These are phyloP conservation scores for Davidsoniella eucalypti DNA, from an alignment of 2,329 filamentous ascomycete genomes.

Conservation along the genomic window DNA sequence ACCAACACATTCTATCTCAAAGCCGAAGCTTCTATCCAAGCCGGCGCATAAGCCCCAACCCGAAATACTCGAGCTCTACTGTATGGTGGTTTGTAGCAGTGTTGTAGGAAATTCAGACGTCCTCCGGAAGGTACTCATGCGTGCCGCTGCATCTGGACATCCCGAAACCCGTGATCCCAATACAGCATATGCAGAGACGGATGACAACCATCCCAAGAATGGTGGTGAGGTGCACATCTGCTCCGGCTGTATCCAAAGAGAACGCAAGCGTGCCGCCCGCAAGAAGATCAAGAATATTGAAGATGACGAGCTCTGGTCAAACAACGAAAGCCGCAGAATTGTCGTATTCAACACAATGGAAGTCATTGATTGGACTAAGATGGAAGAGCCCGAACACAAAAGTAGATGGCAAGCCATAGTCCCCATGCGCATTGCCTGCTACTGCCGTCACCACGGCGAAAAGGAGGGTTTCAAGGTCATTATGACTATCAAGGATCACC, in stretches of 20 bases:
- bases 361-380: slow-evolving; percentile 61
- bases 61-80: slow-evolving; percentile 65
- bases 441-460: slow-evolving; percentile 87
- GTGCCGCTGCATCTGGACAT: slow-evolving; percentile 28
- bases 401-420: slow-evolving; percentile 64
- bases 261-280: slow-evolving; percentile 75
- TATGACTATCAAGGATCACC: slow-evolving; percentile 77
- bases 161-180: slow-evolving; percentile 18
- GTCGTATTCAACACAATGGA: slow-evolving; percentile 87
- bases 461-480: slow-evolving; percentile 83
- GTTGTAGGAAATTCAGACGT: slow-evolving; percentile 63
- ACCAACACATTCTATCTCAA: slow-evolving; percentile 80
- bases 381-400: slow-evolving; percentile 29
- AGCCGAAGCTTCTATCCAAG: slow-evolving; percentile 77
- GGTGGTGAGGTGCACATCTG: slow-evolving; percentile 93
- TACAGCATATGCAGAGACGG: slow-evolving; percentile 27
- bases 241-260: slow-evolving; percentile 73
- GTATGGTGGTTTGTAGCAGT: slow-evolving; percentile 78
- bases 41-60: slow-evolving; percentile 45
- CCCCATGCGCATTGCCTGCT: slow-evolving; percentile 93
- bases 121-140: slow-evolving; percentile 48
- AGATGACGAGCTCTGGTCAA: slow-evolving; percentile 75
- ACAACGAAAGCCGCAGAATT: slow-evolving; percentile 63
- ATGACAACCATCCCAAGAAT: slow-evolving; percentile 58
- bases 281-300: slow-evolving; percentile 91